These are phyloP conservation scores for Boletellus sp. DNA, from an alignment of 768 basidiomycete species.

Conservation along the genomic window DNA sequence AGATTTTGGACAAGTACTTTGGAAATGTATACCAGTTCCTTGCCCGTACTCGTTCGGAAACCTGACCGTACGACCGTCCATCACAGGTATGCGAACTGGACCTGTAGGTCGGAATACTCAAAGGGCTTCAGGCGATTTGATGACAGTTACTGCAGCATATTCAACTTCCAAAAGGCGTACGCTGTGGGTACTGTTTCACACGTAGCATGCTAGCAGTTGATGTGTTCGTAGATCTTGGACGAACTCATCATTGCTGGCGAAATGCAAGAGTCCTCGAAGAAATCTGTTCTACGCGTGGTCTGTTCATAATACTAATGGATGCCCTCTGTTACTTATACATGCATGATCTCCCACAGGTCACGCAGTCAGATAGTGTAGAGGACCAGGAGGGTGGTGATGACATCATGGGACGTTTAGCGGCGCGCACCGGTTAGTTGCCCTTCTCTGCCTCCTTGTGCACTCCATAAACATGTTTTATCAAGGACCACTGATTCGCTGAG, in stretches of 20 bases:
- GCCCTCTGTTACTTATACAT: constrained; percentile 16
- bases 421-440: constrained; percentile 59
- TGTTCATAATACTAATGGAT: constrained; percentile 1
- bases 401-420: constrained; percentile 70
- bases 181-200: constrained; percentile 47
- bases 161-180: constrained; percentile 97
- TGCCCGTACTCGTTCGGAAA: neutral
- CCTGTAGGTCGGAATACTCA: constrained; percentile 49
- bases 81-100: constrained; percentile 85
- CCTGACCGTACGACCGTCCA: neutral
- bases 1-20: constrained; percentile 70
- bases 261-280: constrained; percentile 87
- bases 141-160: constrained; percentile 59
- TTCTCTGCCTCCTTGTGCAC: constrained; percentile 1
- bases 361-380: constrained; percentile 79
- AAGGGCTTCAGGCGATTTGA: neutral
- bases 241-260: constrained; percentile 94
- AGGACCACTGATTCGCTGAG: constrained; percentile 31
- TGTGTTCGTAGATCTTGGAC: constrained; percentile 64
- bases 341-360: constrained; percentile 51
- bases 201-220: neutral
- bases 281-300: constrained; percentile 60
- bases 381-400: constrained; percentile 86
- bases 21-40: constrained; percentile 35
- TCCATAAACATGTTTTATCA: constrained; percentile 16